Base-by-base conservation (phyloP, 495 filamentous ascomycete genomes). In the Hypoxylon lienhwacheense region DNA sequence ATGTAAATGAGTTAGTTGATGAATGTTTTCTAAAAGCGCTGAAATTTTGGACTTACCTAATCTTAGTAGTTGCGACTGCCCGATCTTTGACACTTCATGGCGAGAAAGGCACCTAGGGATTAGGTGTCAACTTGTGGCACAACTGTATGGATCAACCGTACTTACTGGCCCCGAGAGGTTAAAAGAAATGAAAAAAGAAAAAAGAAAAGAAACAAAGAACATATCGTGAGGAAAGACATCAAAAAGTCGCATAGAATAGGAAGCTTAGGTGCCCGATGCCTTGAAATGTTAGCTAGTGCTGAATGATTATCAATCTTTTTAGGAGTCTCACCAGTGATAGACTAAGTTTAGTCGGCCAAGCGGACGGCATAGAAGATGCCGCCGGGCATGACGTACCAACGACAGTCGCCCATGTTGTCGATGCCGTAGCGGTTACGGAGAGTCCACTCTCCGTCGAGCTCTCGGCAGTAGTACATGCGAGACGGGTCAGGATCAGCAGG, bases 281-380 rank as follows among this genome's bases (percentile, higher is more conserved):
- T 53, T 17, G 31, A 26, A 7, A 10, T 20, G 8, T 53, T 7
- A 53, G 43, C 24, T 45, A 20, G 20, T 28, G 7, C 15, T 14
- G n/a, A 40, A 4, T 25, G 21, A 6, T 12, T 20, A 8, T 12
- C 17, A 7, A 17, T 5, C 4, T 2, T 5, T 26, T 20, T 11
- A 21, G 24, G 19, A 3, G 11, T 17, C 51, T 55, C 43, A 61
- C 51, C 36, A 17, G 32, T n/a, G n/a, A n/a, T 26, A 11, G 10
- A 19, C 22, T 17, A 10, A 12, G 1, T 29, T 55, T 52, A 70
- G 24, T 66, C 59, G 19, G 61, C 54, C n/a, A 75, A 45, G 29
- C 73, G 67, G 21, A 77, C 69, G 40, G 77, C 77, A 52, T 79
- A 80, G 59, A 79, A 80, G 21, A 69, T 55, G 26, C 78, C 77